phyloP scores from a whole-genome alignment of 2,329 filamentous ascomycete species.

The Monosporascus sp. region DNA sequence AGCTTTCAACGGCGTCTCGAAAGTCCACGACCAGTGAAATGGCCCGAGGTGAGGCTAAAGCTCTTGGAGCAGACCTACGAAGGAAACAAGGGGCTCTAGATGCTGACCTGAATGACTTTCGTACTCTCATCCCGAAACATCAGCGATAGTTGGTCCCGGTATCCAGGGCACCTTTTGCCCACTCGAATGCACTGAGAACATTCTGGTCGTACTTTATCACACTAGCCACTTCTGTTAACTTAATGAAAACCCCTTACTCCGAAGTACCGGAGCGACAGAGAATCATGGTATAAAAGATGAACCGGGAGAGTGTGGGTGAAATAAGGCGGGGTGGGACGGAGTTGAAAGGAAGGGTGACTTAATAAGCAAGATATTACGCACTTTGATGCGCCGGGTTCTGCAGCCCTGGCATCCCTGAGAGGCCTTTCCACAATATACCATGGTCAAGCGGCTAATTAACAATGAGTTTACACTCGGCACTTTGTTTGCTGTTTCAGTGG shows the following conservation, averaged over 20 bases:
- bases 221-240: conserved; percentile 33
- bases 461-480: neutral
- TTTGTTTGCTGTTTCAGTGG: neutral
- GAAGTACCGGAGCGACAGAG: conserved; percentile 3
- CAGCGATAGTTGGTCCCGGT: conserved; percentile 57
- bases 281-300: neutral
- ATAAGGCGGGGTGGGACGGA: conserved; percentile 1
- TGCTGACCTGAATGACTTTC: conserved; percentile 44
- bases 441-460: conserved; percentile 18
- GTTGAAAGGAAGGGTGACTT: neutral
- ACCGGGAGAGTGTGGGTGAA: neutral
- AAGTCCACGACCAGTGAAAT: too few relatives aligned
- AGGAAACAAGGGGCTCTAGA: too few relatives aligned
- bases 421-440: conserved; percentile 54
- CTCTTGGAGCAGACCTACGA: too few relatives aligned
- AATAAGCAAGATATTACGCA: conserved; percentile 24
- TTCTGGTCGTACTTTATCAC: conserved; percentile 54
- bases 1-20: too few relatives aligned
- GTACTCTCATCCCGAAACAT: conserved; percentile 63
- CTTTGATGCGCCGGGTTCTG: conserved; percentile 50
- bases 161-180: conserved; percentile 56
- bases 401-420: conserved; percentile 50
- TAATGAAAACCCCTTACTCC: conserved; percentile 7
- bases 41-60: too few relatives aligned
- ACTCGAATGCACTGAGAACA: conserved; percentile 59